Conservation (phyloP, 345 rosid species). For the Eucalyptus polyanthemos region DNA sequence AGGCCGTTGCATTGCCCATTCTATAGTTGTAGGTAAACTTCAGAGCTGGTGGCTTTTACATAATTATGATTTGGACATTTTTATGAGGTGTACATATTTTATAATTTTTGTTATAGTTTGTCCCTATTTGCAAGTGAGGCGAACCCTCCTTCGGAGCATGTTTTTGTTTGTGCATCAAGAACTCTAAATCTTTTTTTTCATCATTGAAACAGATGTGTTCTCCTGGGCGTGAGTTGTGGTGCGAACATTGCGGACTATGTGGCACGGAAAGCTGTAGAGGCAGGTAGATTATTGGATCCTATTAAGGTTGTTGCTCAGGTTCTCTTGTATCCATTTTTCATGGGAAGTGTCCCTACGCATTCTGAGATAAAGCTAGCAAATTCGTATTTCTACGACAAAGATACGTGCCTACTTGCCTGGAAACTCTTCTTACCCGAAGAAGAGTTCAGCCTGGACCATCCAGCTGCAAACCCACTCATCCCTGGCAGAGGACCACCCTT, state of each 20-base stretch:
- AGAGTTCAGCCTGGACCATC: conserved; percentile 70
- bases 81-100: neutral
- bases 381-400: conserved; percentile 83
- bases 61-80: neutral
- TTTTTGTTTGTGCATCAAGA: neutral
- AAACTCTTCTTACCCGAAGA: conserved; percentile 76
- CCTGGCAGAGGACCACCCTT: conserved; percentile 67
- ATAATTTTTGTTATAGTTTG: neutral
- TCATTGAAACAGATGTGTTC: conserved; percentile 56
- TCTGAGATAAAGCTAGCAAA: conserved; percentile 82
- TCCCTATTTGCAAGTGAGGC: neutral
- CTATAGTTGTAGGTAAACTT: neutral
- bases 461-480: conserved; percentile 76
- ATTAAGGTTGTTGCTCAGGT: conserved; percentile 96
- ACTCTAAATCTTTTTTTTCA: neutral
- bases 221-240: conserved; percentile 92
- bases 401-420: conserved; percentile 75
- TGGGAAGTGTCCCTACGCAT: conserved; percentile 69
- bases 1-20: neutral
- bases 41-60: neutral
- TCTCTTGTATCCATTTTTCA: conserved; percentile 80
- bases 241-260: conserved; percentile 79
- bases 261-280: conserved; percentile 67
- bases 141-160: neutral
- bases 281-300: conserved; percentile 61